These are phyloP conservation scores for Trichomonas vaginalis DNA, from an alignment of 208 protist genomes.

Conservation along the genomic window DNA sequence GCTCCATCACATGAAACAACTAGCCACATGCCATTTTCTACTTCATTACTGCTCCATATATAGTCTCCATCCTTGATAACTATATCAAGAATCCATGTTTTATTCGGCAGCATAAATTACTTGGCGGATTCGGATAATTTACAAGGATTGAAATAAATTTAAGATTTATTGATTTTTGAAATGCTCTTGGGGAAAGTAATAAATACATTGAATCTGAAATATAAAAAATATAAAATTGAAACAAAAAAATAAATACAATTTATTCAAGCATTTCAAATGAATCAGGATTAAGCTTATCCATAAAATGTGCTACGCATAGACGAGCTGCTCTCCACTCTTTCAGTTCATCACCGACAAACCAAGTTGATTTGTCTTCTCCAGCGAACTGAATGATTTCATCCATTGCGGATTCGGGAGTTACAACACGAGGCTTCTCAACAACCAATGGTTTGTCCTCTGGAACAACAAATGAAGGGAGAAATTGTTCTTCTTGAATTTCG, in stretches of 20 bases:
- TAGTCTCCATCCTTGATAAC: not conserved
- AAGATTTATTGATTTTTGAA: too few relatives aligned
- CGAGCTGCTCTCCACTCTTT: not conserved
- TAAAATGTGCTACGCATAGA: not conserved
- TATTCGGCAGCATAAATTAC: too few relatives aligned
- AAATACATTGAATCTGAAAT: too few relatives aligned
- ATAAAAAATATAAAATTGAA: too few relatives aligned
- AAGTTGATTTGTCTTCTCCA: not conserved
- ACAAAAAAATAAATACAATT: not conserved
- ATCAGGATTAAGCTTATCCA: not conserved
- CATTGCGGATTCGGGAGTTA: not conserved
- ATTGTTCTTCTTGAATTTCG: not conserved
- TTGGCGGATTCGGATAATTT: too few relatives aligned
- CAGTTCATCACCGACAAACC: not conserved
- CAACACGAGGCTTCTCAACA: not conserved
- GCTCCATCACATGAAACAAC: not conserved
- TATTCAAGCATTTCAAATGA: not conserved
- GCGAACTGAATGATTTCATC: not conserved
- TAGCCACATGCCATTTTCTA: not conserved
- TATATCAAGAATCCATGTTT: not conserved
- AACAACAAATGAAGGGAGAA: not conserved
- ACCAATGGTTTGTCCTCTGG: not conserved
- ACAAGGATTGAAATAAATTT: too few relatives aligned
- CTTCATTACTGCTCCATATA: not conserved
- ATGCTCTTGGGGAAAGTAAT: too few relatives aligned